Evolutionary conservation across 352 stramenopile genomes (phyloP), one percentile per base, ranked within the genome.

Genomic region (Globisporangium rhizosaccharum): DNA sequence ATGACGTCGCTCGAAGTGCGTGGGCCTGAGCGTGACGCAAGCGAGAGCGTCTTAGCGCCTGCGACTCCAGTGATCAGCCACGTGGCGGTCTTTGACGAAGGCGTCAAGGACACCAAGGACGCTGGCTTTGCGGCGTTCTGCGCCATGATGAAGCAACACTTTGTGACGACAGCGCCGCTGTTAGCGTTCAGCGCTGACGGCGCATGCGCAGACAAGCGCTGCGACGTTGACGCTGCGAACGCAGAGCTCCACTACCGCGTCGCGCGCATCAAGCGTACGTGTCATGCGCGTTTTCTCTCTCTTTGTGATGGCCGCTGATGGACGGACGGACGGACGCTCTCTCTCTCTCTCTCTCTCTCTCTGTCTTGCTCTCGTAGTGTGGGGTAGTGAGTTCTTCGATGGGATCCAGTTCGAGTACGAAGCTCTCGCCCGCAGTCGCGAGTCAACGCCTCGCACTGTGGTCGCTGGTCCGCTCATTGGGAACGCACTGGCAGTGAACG

Each of bases 301-400:
- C 33, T 23, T 23, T 23, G 23, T 23, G 23, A 23, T 23, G 23
- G 23, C 23, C 23, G 23, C 23, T 23, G 23, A 28, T 36, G 20
- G 14, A 30, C 39, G 36, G 26, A 25, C 9, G 42, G 7, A 26
- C 28, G 26, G 30, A 12, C 25, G n/a, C 11, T 5, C 18, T 9
- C 39, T 42, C 8, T 14, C 44, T 28, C 14, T 44, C n/a, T n/a
- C 11, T 5, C 18, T 9, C 39, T 42, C 8, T 14, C 44, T 28
- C 14, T 44, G 17, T 36, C 10, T 53, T 36, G 33, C 33, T 39
- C 33, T 5, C 57, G 7, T 56, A 94, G 85, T 92, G 76, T 92
- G 85, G 85, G 79, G 76, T 36, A 61, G 58, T 6, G 61, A 85
- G 17, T 92, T 86, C 56, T 83, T 94, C 44, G 78, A 94, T 26